phyloP scores from a whole-genome alignment of 768 basidiomycete species.

The Piloderma croceum region DNA sequence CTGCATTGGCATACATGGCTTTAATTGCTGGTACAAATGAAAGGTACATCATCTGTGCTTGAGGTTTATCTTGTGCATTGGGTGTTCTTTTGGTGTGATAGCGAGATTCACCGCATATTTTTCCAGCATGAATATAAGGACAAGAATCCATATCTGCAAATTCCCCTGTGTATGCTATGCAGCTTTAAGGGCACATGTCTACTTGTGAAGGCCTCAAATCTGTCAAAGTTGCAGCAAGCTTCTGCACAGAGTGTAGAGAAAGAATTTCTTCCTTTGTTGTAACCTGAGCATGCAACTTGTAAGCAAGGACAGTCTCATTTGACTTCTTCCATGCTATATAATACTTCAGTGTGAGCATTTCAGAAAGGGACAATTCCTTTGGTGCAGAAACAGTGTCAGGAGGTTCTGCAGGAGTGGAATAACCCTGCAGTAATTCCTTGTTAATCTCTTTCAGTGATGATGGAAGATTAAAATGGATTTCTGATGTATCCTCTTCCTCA shows the following conservation, averaged over 20 bases:
- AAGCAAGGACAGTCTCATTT: slow-evolving; percentile 21
- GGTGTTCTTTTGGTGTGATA: slow-evolving; percentile 6
- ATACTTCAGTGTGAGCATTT: too few species aligned
- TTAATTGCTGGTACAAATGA: slow-evolving; percentile 19
- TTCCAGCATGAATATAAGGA: slow-evolving; percentile 10
- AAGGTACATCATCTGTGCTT: too few species aligned
- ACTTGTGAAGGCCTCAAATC: slow-evolving; percentile 11
- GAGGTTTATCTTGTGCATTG: slow-evolving; percentile 18
- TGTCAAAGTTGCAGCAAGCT: slow-evolving; percentile 19
- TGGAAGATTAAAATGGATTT: too few species aligned
- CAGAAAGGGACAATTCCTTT: too few species aligned
- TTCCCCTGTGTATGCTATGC: too few species aligned
- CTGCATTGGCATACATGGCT: slow-evolving; percentile 25
- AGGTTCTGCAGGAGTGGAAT: too few species aligned
- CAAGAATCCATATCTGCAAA: slow-evolving; percentile 9
- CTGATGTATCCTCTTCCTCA: too few species aligned
- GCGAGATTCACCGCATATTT: slow-evolving; percentile 6
- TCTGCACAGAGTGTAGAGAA: slow-evolving; percentile 10
- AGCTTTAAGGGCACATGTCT: slow-evolving; percentile 21
- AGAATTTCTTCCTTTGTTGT: slow-evolving; percentile 17
- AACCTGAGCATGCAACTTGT: slow-evolving; percentile 15
- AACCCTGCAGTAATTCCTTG: too few species aligned
- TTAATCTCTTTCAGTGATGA: too few species aligned
- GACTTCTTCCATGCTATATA: too few species aligned
- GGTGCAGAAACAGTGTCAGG: too few species aligned